These are phyloP conservation scores for Artemisia argyi DNA, from an alignment of 129 eudicot species.

Conservation along the genomic window DNA sequence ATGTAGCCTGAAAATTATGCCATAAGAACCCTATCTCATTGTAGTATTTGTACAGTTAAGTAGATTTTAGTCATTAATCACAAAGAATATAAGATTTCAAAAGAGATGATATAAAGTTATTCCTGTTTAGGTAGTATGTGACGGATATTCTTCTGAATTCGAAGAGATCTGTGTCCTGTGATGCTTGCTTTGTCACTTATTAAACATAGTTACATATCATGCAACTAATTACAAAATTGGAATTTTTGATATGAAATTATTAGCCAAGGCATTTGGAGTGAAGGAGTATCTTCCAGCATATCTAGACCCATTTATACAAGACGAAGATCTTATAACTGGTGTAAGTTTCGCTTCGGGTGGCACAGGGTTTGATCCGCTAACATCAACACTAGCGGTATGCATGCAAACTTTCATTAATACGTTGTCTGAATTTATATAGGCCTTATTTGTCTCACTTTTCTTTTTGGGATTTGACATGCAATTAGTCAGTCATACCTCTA, in stretches of 20 bases:
- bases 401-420: not conserved
- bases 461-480: not conserved
- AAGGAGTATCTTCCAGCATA: conserved; percentile 73
- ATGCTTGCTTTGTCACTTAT: too few relatives aligned
- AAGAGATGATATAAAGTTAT: too few relatives aligned
- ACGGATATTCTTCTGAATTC: not conserved
- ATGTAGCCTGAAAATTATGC: too few relatives aligned
- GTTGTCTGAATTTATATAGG: not conserved
- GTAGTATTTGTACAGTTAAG: too few relatives aligned
- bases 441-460: not conserved
- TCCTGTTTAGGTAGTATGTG: too few relatives aligned
- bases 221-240: too few relatives aligned
- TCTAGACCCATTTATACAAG: conserved; percentile 50
- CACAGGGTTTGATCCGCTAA: conserved; percentile 72
- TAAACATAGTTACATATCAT: too few relatives aligned
- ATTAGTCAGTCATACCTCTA: conserved; percentile 58
- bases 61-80: too few relatives aligned
- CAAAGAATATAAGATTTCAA: too few relatives aligned
- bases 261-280: conserved; percentile 75
- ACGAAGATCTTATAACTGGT: conserved; percentile 66
- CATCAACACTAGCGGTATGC: conserved; percentile 55
- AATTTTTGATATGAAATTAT: not conserved
- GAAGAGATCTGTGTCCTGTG: not conserved
- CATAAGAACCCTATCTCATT: too few relatives aligned
- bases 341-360: conserved; percentile 89